Base-by-base conservation (phyloP, 164 flowering plant species). In the Protea cynaroides region DNA sequence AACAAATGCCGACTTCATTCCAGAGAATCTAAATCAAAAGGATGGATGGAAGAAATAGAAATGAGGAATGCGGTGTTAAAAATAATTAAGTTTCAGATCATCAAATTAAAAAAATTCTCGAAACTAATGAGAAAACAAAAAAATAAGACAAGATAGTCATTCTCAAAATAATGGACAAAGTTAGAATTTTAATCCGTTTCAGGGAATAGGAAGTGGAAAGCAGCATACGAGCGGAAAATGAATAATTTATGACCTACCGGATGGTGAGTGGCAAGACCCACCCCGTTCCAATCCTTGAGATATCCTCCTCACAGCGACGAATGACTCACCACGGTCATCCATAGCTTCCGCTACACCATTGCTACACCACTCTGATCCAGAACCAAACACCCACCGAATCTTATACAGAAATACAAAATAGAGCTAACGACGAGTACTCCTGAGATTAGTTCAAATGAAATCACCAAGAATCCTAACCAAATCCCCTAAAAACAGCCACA, bases 251-350 rank as follows among this genome's bases (percentile, higher is more conserved):
- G 23, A 21, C 53, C 19, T 67, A 84, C 92, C 92, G 56, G 92
- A 81, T 56, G 77, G 71, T 34, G 88, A 72, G 76, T 86, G 82
- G 74, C 82, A 84, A 62, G 77, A 73, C 24, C 67, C 75, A 44
- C 85, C 80, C 44, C 87, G 76, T 13, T 87, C 96, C 12, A 86
- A 79, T 8, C 88, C 83, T 56, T 87, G 96, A 61, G 94, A 83
- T 68, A 90, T 85, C 75, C 97, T 83, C 72, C 97, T 71, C 25
- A 90, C 97, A 36, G 97, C 97, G 56, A 90, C 94, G 65, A 88
- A 90, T 22, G 97, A 90, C 29, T 87, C 94, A 52, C 86, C 88
- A 60, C 90, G 79, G 57, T 85, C 97, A 24, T 86, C 94, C 93
- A 86, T 89, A 25, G 58, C 66, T 38, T 57, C 69, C 49, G 25